These are phyloP conservation scores for Aspergillus asperescens DNA, from an alignment of 495 filamentous ascomycete species.

Conservation along the genomic window DNA sequence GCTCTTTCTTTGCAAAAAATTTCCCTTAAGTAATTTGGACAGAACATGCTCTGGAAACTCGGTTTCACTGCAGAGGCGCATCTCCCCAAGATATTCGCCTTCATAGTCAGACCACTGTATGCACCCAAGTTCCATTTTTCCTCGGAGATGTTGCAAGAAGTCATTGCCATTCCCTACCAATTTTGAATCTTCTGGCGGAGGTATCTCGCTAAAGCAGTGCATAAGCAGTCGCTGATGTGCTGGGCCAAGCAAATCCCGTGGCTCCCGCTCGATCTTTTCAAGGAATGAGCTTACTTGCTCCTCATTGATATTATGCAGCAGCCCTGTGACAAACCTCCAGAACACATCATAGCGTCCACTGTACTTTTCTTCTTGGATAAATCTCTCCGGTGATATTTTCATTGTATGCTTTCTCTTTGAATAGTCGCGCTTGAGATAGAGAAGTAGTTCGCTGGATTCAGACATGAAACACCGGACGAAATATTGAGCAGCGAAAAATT, in stretches of 20 bases:
- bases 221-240: conserved; percentile 37
- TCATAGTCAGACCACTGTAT: not conserved
- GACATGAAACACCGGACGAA: conserved; percentile 37
- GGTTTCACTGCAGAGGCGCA: conserved; percentile 2
- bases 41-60: conserved; percentile 3
- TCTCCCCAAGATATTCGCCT: not conserved
- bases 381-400: conserved; percentile 20
- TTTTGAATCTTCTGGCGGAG: not conserved
- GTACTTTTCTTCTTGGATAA: conserved; percentile 38
- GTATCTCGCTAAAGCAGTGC: conserved; percentile 35
- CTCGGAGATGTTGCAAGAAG: not conserved
- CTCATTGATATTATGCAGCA: conserved; percentile 21
- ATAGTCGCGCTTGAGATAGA: not conserved
- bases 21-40: not conserved
- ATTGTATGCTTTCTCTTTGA: conserved; percentile 20
- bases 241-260: conserved; percentile 35
- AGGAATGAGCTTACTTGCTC: conserved; percentile 30
- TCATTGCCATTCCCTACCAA: not conserved
- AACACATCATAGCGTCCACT: conserved; percentile 35
- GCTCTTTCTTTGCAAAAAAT: not conserved
- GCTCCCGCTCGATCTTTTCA: conserved; percentile 30
- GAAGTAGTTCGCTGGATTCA: not conserved
- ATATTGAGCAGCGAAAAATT: conserved; percentile 26
- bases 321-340: conserved; percentile 42
- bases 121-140: not conserved